phyloP scores from a whole-genome alignment of 108 stramenopile genomes.

The Nitzschia sp. region DNA sequence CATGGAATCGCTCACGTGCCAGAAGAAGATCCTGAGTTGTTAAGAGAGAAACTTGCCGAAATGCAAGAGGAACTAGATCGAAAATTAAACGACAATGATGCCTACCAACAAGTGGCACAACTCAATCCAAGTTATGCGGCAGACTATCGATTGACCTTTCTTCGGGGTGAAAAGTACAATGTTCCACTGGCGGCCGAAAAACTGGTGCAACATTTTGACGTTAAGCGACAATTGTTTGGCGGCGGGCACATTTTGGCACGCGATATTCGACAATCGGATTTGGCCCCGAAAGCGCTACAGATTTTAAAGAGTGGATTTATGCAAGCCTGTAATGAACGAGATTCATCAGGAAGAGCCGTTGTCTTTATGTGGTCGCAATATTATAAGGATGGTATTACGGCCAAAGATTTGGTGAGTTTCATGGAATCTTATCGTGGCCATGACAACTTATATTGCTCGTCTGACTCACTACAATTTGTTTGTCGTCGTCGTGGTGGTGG shows the following conservation, averaged over 20 bases:
- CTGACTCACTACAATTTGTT: not conserved
- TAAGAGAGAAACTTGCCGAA: not conserved
- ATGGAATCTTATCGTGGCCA: not conserved
- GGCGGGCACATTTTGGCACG: constrained; percentile 21
- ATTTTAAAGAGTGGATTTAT: constrained; percentile 16
- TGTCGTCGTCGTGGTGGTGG: not conserved
- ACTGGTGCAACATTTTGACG: constrained; percentile 19
- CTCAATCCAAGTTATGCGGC: constrained; percentile 15
- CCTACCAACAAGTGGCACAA: constrained; percentile 9
- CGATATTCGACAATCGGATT: constrained; percentile 24
- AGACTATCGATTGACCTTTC: constrained; percentile 13
- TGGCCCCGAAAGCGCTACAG: not conserved
- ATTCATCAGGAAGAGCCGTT: constrained; percentile 19
- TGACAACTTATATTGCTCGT: not conserved
- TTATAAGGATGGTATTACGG: not conserved
- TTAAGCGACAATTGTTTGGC: constrained; percentile 26
- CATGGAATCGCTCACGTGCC: constrained; percentile 17
- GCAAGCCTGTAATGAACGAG: constrained; percentile 15
- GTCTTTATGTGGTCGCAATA: constrained; percentile 11
- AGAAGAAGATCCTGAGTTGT: not conserved
- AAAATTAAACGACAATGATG: not conserved
- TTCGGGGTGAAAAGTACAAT: constrained; percentile 14
- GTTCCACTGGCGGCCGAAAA: not conserved
- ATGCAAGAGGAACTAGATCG: not conserved
- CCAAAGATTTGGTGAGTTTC: not conserved